phyloP scores from a whole-genome alignment of 1,139 yeast genomes.

The Zygoascus sp. region DNA sequence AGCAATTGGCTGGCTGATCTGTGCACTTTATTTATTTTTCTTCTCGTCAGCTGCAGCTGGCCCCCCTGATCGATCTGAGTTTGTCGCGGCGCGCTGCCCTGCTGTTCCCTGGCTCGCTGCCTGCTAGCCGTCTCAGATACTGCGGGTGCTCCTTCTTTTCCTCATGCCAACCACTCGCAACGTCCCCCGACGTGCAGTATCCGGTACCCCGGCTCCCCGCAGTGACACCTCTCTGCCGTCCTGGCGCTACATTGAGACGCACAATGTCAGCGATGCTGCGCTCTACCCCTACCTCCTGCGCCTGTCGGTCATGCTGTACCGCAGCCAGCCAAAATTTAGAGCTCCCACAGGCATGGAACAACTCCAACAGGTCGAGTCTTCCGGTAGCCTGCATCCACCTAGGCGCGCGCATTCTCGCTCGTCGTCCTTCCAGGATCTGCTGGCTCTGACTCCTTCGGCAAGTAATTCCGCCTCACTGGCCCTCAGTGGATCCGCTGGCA shows the following conservation, averaged over 20 bases:
- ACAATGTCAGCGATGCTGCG: constrained; percentile 27
- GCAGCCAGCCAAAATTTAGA: constrained; percentile 31
- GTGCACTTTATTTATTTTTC: too few species aligned
- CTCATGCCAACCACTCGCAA: not conserved
- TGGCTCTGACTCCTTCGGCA: constrained; percentile 10
- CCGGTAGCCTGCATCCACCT: constrained; percentile 11
- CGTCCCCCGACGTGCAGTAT: constrained; percentile 13
- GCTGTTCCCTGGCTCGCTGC: too few species aligned
- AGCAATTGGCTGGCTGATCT: too few species aligned
- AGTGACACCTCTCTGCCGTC: constrained; percentile 15
- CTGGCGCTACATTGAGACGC: constrained; percentile 22
- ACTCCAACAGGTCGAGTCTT: constrained; percentile 5
- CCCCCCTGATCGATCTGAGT: too few species aligned
- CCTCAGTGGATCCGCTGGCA: constrained; percentile 4
- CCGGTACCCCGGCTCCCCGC: not conserved
- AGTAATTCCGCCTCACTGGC: constrained; percentile 8
- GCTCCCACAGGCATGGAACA: not conserved
- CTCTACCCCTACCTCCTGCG: constrained; percentile 33
- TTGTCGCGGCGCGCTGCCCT: too few species aligned
- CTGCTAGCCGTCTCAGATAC: too few species aligned
- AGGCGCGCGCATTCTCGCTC: constrained; percentile 16
- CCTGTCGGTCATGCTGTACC: constrained; percentile 33
- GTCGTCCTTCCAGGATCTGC: constrained; percentile 14
- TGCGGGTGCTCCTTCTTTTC: not conserved
- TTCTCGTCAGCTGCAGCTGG: too few species aligned